Conservation (phyloP, 2,329 filamentous ascomycete species). For the Xylariales sp. region DNA sequence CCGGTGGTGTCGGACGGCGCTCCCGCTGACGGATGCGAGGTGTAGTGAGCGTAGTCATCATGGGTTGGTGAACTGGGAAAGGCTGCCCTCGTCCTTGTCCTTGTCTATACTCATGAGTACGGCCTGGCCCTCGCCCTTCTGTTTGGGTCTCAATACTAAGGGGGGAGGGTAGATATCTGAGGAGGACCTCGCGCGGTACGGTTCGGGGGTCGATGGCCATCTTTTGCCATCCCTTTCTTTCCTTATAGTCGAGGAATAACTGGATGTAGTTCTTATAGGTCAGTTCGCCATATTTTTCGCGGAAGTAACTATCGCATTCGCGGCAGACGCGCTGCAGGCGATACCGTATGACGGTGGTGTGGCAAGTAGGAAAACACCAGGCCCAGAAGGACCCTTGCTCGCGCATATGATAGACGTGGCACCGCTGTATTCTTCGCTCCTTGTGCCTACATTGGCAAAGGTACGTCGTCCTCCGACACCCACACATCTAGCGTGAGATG, state of each 20-base stretch:
- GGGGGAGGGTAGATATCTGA: conserved; percentile 24
- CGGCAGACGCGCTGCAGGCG: conserved; percentile 35
- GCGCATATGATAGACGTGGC: conserved; percentile 38
- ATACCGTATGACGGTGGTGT: background rate
- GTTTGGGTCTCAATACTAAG: background rate
- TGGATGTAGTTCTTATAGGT: conserved; percentile 34
- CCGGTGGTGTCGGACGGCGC: background rate
- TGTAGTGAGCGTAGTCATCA: background rate
- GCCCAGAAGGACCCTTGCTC: conserved; percentile 32
- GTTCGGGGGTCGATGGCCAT: conserved; percentile 38
- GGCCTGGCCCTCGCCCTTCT: background rate
- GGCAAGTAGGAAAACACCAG: conserved; percentile 35
- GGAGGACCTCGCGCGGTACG: conserved; percentile 37
- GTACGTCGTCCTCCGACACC: conserved; percentile 37
- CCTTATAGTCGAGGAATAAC: conserved; percentile 45
- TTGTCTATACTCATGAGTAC: too few species aligned
- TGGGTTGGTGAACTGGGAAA: conserved; percentile 16
- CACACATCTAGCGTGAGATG: conserved; percentile 37
- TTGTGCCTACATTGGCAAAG: conserved; percentile 45
- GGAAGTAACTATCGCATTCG: conserved; percentile 40
- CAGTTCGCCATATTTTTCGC: conserved; percentile 31
- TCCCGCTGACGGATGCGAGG: background rate
- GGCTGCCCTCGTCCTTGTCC: background rate
- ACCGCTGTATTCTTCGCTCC: conserved; percentile 37
- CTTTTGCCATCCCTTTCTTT: conserved; percentile 32